A percentile compares a stretch with the other conserved stretches of the same genome.
Conservation (phyloP, 805 yeast species). For the Millerago galiae region DNA sequence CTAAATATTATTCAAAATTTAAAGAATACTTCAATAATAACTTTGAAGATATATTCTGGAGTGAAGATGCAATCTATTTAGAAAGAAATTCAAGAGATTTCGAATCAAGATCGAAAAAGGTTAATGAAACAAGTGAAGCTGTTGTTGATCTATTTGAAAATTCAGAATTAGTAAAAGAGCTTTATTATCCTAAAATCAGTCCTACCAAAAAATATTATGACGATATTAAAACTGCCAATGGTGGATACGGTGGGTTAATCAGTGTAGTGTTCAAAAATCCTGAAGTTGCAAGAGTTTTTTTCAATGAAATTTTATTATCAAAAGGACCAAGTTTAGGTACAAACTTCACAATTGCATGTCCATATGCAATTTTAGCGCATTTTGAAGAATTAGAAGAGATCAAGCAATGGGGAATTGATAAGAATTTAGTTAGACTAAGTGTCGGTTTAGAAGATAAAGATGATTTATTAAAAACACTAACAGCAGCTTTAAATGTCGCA, state of each 20-base stretch:
- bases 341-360: conserved; percentile 83
- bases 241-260: conserved; percentile 87
- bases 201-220: conserved; percentile 64
- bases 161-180: conserved; percentile 44
- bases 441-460: conserved; percentile 75
- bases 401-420: conserved; percentile 76
- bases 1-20: conserved; percentile 43
- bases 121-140: conserved; percentile 49
- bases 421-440: conserved; percentile 70
- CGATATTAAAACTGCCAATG: conserved; percentile 52
- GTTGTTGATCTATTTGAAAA: conserved; percentile 49
- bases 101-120: conserved; percentile 45
- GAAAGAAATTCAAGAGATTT: conserved; percentile 94
- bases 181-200: conserved; percentile 63
- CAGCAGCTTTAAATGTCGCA: conserved; percentile 19
- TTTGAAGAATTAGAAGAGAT: conserved; percentile 75
- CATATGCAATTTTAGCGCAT: conserved; percentile 84
- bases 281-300: conserved; percentile 63
- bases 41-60: conserved; percentile 80
- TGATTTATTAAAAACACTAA: conserved; percentile 33
- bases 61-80: conserved; percentile 85
- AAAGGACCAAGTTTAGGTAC: conserved; percentile 93
- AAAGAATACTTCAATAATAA: conserved; percentile 43
- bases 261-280: conserved; percentile 65
- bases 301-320: conserved; percentile 59